Evolutionary conservation across 176 grass and related monocot species (phyloP).

Genomic region (Juncus inflexus): DNA sequence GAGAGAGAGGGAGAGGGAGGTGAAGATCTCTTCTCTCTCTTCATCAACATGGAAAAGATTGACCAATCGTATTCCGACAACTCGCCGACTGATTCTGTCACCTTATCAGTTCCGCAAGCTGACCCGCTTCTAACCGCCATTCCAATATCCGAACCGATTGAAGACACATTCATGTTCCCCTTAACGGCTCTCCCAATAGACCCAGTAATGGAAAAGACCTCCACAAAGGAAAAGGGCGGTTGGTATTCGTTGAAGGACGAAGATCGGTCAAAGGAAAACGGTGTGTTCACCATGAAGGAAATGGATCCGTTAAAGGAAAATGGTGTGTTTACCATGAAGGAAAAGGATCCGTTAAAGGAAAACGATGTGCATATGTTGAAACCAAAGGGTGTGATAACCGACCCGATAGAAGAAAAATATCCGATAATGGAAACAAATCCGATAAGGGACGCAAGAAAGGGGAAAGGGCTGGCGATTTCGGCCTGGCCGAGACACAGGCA

Average conservation of each 20-base stretch:
- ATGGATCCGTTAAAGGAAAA: too few relatives aligned
- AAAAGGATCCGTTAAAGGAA: too few relatives aligned
- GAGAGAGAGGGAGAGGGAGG: constrained; percentile 2
- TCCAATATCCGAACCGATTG: neutral
- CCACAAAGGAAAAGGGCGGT: neutral
- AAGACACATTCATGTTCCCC: neutral
- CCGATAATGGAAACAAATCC: too few relatives aligned
- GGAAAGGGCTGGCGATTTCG: neutral
- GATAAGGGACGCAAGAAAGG: neutral
- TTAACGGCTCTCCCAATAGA: neutral
- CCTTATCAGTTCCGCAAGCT: neutral
- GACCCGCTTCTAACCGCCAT: too few relatives aligned
- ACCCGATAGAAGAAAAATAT: too few relatives aligned
- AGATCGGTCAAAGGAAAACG: too few relatives aligned
- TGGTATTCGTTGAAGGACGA: neutral
- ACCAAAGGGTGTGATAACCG: too few relatives aligned
- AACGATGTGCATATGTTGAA: too few relatives aligned
- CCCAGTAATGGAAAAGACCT: neutral
- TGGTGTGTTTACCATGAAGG: too few relatives aligned
- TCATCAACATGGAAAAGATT: constrained; percentile 53
- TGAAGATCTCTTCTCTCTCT: constrained; percentile 54
- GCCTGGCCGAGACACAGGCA: constrained; percentile 49
- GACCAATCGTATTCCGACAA: constrained; percentile 34
- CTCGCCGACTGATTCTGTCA: neutral
- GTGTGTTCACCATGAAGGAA: too few relatives aligned